Evolutionary conservation across 2,329 filamentous ascomycete genomes (phyloP).

Genomic region (Dendrostoma leiphaemia): DNA sequence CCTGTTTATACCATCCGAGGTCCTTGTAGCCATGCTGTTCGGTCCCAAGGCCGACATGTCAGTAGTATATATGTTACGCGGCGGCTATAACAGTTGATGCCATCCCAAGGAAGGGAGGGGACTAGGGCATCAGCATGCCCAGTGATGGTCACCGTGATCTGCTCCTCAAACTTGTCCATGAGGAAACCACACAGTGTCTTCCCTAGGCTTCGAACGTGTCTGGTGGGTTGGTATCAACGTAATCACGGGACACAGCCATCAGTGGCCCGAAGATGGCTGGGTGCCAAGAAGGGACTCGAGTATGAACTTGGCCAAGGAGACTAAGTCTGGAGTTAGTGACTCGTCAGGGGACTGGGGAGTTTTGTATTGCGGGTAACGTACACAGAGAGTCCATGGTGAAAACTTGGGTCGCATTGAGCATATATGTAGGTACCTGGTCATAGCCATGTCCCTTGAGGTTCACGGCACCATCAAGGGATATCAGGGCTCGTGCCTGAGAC

Average conservation of each 20-base stretch:
- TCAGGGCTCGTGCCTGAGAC: too few relatives aligned
- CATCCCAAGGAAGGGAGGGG: slow-evolving; percentile 18
- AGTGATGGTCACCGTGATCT: slow-evolving; percentile 20
- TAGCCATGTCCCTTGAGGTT: too few relatives aligned
- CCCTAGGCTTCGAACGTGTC: slow-evolving; percentile 20
- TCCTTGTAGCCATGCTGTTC: slow-evolving; percentile 22
- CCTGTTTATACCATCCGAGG: slow-evolving; percentile 18
- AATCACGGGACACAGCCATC: slow-evolving; percentile 23
- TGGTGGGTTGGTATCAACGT: slow-evolving; percentile 24
- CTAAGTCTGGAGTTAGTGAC: slow-evolving; percentile 7
- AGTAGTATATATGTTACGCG: too few relatives aligned
- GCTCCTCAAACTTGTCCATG: slow-evolving; percentile 22
- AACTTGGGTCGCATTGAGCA: too few relatives aligned
- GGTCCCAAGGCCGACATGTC: slow-evolving; percentile 19
- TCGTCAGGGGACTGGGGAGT: too few relatives aligned
- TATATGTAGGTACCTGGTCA: too few relatives aligned
- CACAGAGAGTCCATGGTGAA: accelerated
- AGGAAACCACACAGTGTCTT: slow-evolving; percentile 23
- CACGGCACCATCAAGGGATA: neutral
- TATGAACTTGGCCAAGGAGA: slow-evolving; percentile 22
- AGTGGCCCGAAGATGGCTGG: slow-evolving; percentile 23
- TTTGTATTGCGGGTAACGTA: too few relatives aligned
- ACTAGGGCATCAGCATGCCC: slow-evolving; percentile 19
- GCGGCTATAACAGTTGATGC: slow-evolving; percentile 20
- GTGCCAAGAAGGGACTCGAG: slow-evolving; percentile 13